These are phyloP conservation scores for Eucalyptus marginata DNA, from an alignment of 345 rosid genomes.

Conservation along the genomic window DNA sequence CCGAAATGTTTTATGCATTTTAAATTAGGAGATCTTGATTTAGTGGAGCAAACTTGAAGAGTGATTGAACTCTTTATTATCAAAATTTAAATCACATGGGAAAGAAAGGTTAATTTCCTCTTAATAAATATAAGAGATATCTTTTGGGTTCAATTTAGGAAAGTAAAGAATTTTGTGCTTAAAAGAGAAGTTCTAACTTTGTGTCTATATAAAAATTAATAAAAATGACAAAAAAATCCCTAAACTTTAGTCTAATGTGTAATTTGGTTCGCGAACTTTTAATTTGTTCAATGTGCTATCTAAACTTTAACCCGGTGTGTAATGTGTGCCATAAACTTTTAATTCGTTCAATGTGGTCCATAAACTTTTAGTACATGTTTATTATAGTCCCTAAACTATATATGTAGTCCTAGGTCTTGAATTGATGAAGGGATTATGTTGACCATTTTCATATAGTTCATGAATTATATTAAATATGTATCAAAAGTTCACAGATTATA, in stretches of 20 bases:
- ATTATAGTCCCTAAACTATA: rapidly evolving
- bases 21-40: background rate
- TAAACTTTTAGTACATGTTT: too few relatives aligned
- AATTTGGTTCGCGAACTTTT: rapidly evolving
- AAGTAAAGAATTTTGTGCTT: background rate
- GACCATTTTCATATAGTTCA: too few relatives aligned
- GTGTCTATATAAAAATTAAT: rapidly evolving
- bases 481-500: rapidly evolving
- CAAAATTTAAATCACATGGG: background rate
- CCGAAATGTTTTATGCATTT: background rate
- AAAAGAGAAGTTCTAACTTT: too few relatives aligned
- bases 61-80: background rate
- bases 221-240: too few relatives aligned
- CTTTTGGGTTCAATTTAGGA: background rate
- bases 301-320: rapidly evolving
- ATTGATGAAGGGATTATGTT: too few relatives aligned
- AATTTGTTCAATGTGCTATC: too few relatives aligned
- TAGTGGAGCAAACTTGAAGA: background rate
- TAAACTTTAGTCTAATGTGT: rapidly evolving
- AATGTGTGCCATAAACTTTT: too few relatives aligned
- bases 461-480: too few relatives aligned
- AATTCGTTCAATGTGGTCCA: too few relatives aligned
- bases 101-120: background rate
- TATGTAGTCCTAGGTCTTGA: too few relatives aligned
- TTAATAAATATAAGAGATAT: too few relatives aligned